These are phyloP conservation scores for Corylus heterophylla DNA, from an alignment of 306 rosid species.

Conservation along the genomic window DNA sequence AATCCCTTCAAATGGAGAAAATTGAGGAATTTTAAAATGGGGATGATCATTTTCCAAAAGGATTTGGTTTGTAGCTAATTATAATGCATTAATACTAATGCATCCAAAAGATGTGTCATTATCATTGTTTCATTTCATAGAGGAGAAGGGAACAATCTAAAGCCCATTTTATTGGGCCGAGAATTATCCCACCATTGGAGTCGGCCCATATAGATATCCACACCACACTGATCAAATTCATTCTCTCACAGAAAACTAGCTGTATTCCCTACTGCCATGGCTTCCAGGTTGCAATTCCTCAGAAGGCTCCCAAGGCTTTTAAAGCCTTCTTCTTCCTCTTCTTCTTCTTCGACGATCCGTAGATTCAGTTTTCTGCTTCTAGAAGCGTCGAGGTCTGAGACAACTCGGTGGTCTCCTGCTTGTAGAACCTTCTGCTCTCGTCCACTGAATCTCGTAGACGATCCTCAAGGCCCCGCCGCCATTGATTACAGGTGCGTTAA, in stretches of 20 bases:
- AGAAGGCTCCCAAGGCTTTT: conserved; percentile 49
- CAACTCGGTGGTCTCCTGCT: conserved; percentile 23
- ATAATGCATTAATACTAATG: too few species aligned
- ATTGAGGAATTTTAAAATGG: too few species aligned
- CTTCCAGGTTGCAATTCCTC: conserved; percentile 46
- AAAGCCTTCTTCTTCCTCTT: conserved; percentile 23
- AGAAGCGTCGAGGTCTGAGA: conserved; percentile 29
- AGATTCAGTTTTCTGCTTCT: conserved; percentile 23
- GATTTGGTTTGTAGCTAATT: too few species aligned
- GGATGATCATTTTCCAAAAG: too few species aligned
- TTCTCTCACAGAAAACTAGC: not conserved
- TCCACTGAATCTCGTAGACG: conserved; percentile 38
- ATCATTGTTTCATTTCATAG: too few species aligned
- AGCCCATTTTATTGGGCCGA: too few species aligned
- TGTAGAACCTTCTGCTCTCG: conserved; percentile 59
- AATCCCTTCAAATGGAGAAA: too few species aligned
- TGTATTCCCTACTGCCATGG: conserved; percentile 38
- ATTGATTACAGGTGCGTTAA: conserved; percentile 64
- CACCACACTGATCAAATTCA: not conserved
- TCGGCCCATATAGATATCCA: too few species aligned
- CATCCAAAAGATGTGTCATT: too few species aligned
- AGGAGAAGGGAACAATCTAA: too few species aligned
- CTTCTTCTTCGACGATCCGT: conserved; percentile 19
- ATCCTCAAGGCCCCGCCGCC: conserved; percentile 59
- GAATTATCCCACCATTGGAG: too few species aligned